Conservation (phyloP, 768 basidiomycete genomes). For the Hypholoma sublateritium region DNA sequence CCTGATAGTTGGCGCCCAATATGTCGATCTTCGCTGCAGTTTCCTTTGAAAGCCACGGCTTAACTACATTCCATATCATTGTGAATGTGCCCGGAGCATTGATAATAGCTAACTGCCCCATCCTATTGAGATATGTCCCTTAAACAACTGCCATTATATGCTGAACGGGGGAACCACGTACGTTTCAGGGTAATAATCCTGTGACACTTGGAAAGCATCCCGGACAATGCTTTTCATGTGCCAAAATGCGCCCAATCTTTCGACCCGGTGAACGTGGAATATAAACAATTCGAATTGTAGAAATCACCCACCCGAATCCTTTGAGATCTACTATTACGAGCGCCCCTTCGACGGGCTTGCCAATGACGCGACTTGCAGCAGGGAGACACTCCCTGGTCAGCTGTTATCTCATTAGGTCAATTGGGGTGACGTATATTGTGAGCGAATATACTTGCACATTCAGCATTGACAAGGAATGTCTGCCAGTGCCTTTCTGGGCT, state of each 20-base stretch:
- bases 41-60: conserved; percentile 73
- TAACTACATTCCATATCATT: conserved; percentile 67
- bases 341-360: conserved; percentile 45
- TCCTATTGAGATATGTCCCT: conserved; percentile 37
- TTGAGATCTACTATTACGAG: conserved; percentile 72
- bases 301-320: conserved; percentile 57
- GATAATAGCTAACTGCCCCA: conserved; percentile 70
- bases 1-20: conserved; percentile 58
- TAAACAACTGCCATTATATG: neutral
- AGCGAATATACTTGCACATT: conserved; percentile 37
- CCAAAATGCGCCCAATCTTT: conserved; percentile 71
- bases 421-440: neutral
- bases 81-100: conserved; percentile 77
- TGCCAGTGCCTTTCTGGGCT: conserved; percentile 65
- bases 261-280: neutral
- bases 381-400: conserved; percentile 68
- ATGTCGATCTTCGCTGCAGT: conserved; percentile 69
- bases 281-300: neutral
- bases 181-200: conserved; percentile 81
- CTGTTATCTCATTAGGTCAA: conserved; percentile 15
- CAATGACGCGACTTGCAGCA: conserved; percentile 57
- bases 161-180: conserved; percentile 21
- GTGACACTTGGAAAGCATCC: conserved; percentile 69
- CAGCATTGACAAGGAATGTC: conserved; percentile 62
- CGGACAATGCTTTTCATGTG: conserved; percentile 67